Base-by-base conservation (phyloP, 2,329 filamentous ascomycete genomes). In the Trichoderma hamatum region DNA sequence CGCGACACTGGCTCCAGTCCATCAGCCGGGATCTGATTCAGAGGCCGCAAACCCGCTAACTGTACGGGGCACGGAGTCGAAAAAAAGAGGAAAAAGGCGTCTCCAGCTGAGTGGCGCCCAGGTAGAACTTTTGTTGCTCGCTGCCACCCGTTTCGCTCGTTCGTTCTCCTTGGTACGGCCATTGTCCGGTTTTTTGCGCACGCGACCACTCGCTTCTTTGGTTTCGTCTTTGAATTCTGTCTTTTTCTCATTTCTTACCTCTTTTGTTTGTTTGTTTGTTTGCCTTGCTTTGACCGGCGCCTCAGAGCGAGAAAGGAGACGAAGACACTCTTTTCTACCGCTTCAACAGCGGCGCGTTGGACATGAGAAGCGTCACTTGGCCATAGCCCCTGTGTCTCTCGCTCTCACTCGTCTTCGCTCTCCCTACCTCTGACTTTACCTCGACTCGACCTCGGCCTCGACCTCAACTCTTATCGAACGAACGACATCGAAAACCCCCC, bases 261-360 rank as follows among this genome's bases (percentile, higher is more conserved):
- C 16, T 14, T 14, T 46, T 59, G n/a, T 43, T 39, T 24, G 24
- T 34, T 62, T 43, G 5, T 54, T 62, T 64, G 30, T 58, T 56
- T 64, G 54, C 58, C 32, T 56, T 70, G 43, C 46, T 24, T 24
- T 11, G 58, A 43, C 39, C 19, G 19, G 54, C 34, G 52, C 52
- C 32, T 51, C 9, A 24, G 4, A 49, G 46, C 46, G 46, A 67
- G 30, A 39, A 58, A 60, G 54, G 24, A 60, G 24, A 51, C 28
- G 24, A 39, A 24, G 26, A 49, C 24, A 36, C 30, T 28, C 49
- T 67, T 24, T 62, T 54, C 16, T 55, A 49, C 68, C 68, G 68
- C 68, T 70, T 70, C 68, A 70, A 70, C 68, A 70, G 68, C 68
- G 68, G 68, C 56, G 64, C 68, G 68, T 61, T 59, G 64, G 68